Conservation (phyloP, 441 rosid species). For the Codiaeum variegatum region DNA sequence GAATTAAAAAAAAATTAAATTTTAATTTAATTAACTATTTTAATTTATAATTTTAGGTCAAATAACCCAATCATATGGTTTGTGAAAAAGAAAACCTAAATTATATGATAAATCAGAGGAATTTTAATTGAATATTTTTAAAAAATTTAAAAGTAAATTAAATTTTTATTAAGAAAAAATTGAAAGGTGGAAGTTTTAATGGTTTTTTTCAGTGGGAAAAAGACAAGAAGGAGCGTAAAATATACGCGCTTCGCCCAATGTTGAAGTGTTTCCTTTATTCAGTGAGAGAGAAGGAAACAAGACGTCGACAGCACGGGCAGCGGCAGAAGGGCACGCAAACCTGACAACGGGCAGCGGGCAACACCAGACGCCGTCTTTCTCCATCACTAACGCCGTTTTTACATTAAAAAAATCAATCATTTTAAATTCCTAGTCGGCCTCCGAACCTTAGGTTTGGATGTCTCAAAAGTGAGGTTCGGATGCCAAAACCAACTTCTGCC, state of each 20-base stretch:
- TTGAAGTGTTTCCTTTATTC: too few species aligned
- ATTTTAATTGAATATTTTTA: too few species aligned
- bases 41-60: too few species aligned
- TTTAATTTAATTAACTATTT: too few species aligned
- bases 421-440: constrained; percentile 18
- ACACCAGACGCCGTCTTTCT: constrained; percentile 34
- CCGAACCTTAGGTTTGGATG: constrained; percentile 36
- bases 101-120: too few species aligned
- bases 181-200: too few species aligned
- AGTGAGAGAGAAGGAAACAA: neutral
- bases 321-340: constrained; percentile 27
- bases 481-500: constrained; percentile 15
- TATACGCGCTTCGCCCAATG: constrained; percentile 8
- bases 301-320: constrained; percentile 29
- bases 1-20: too few species aligned
- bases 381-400: constrained; percentile 31
- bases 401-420: constrained; percentile 30
- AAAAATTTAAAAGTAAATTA: too few species aligned
- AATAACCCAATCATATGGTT: too few species aligned
- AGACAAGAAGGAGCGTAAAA: neutral
- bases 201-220: too few species aligned
- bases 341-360: constrained; percentile 41
- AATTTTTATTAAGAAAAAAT: too few species aligned
- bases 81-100: too few species aligned
- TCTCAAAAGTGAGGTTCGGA: constrained; percentile 29